These are phyloP conservation scores for Ganoderma lingzhi DNA, from an alignment of 1,284 basidiomycete genomes.

Conservation along the genomic window DNA sequence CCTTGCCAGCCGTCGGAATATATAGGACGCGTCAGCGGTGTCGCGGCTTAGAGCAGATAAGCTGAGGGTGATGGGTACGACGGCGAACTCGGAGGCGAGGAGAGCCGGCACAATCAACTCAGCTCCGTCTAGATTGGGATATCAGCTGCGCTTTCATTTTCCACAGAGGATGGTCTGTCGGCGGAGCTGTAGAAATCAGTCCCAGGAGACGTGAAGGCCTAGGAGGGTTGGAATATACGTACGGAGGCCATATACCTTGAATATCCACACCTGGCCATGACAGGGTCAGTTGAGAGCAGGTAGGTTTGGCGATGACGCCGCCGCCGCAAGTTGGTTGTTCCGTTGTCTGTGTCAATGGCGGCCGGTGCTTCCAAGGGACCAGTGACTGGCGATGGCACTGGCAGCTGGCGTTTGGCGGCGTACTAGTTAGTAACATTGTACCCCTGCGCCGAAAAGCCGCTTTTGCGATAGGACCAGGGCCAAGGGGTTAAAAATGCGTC, in stretches of 20 bases:
- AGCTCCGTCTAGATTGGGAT: not conserved
- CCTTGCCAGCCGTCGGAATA: not conserved
- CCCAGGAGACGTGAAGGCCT: not conserved
- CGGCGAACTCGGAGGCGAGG: constrained; percentile 3
- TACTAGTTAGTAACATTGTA: not conserved
- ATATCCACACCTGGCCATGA: not conserved
- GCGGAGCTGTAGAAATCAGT: not conserved
- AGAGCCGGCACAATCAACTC: not conserved
- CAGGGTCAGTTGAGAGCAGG: not conserved
- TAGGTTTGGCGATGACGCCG: not conserved
- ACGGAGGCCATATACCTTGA: not conserved
- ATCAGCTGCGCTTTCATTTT: not conserved
- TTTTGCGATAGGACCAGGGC: not conserved
- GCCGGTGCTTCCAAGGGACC: not conserved
- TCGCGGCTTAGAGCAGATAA: not conserved
- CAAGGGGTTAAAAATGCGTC: not conserved
- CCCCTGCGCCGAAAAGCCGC: not conserved
- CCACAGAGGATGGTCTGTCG: not conserved
- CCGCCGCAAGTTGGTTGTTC: not conserved
- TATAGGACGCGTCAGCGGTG: not conserved
- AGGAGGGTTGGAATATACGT: not conserved
- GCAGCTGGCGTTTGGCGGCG: not conserved
- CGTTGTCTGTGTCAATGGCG: not conserved
- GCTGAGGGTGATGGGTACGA: not conserved
- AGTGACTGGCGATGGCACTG: not conserved